Percentiles rank a stretch among this genome's conserved stretches.
phyloP scores from a whole-genome alignment of 495 filamentous ascomycete species.

The Trichoderma erinaceum region DNA sequence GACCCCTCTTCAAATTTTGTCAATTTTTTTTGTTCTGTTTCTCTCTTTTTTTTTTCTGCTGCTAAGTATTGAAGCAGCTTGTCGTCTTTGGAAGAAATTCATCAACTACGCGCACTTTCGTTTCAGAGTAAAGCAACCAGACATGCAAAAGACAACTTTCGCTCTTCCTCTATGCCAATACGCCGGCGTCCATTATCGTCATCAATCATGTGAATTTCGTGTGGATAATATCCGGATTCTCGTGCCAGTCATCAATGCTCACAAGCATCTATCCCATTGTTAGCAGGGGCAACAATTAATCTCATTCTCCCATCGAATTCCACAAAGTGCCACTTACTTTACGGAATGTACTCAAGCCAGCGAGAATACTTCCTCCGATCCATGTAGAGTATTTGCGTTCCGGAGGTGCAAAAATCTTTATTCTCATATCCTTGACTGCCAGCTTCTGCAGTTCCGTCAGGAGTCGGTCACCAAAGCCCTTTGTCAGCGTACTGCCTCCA shows the following conservation, averaged over 20 bases:
- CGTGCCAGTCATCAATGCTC: conserved; percentile 97
- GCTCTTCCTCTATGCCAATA: conserved; percentile 4
- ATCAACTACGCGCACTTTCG: not conserved
- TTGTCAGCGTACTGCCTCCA: conserved; percentile 80
- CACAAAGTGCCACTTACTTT: conserved; percentile 57
- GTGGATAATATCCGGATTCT: conserved; percentile 97
- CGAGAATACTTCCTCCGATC: conserved; percentile 97
- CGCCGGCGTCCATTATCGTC: not conserved
- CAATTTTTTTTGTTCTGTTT: not conserved
- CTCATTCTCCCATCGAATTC: not conserved
- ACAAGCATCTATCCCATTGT: conserved; percentile 81
- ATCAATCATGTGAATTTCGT: conserved; percentile 76
- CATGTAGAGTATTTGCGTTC: conserved; percentile 98
- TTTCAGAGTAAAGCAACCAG: not conserved
- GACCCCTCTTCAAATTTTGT: not conserved
- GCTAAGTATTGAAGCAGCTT: not conserved
- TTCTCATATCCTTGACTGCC: conserved; percentile 97
- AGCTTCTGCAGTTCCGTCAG: conserved; percentile 86
- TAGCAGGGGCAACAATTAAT: not conserved
- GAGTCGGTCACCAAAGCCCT: conserved; percentile 90
- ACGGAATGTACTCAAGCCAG: conserved; percentile 93
- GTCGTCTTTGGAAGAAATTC: not conserved
- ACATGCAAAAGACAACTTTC: conserved; percentile 11
- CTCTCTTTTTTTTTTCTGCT: not conserved
- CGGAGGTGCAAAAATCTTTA: conserved; percentile 96